A percentile compares a stretch with the other conserved stretches of the same genome.
Conservation (phyloP, 176 grass and related monocot species). For the Poa pratensis region DNA sequence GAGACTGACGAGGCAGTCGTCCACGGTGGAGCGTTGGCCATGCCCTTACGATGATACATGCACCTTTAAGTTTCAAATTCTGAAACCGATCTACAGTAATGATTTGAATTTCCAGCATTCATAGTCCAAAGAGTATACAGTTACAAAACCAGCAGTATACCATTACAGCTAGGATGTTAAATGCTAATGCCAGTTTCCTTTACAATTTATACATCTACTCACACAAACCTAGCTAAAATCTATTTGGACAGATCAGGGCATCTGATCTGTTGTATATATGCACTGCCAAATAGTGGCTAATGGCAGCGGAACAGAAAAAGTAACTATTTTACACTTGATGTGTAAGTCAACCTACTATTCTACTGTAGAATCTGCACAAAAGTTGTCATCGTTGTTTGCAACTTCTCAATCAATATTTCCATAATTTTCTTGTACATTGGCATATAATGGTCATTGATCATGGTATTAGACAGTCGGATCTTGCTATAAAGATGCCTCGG, state of each 20-base stretch:
- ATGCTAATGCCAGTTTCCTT: slow-evolving; percentile 23
- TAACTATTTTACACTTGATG: slow-evolving; percentile 48
- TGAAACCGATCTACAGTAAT: background rate
- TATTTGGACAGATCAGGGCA: slow-evolving; percentile 28
- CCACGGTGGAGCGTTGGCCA: background rate
- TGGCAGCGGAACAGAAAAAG: background rate
- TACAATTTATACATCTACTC: slow-evolving; percentile 41
- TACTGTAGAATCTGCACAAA: slow-evolving; percentile 57
- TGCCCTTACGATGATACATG: background rate
- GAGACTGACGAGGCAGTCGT: too few relatives aligned
- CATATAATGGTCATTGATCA: slow-evolving; percentile 99
- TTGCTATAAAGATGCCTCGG: slow-evolving; percentile 88
- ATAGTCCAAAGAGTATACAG: background rate
- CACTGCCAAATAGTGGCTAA: slow-evolving; percentile 38
- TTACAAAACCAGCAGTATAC: background rate
- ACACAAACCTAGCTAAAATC: slow-evolving; percentile 33
- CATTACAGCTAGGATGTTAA: background rate
- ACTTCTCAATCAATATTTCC: slow-evolving; percentile 94
- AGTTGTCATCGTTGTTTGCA: slow-evolving; percentile 69
- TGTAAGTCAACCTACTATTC: slow-evolving; percentile 42
- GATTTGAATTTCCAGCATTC: background rate
- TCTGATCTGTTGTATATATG: slow-evolving; percentile 32
- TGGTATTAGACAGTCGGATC: slow-evolving; percentile 85
- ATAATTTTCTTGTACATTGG: slow-evolving; percentile 98
- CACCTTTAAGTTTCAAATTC: background rate